Conservation (phyloP, 371 early-diverging fungal species). For the Rhizopus arrhizus region DNA sequence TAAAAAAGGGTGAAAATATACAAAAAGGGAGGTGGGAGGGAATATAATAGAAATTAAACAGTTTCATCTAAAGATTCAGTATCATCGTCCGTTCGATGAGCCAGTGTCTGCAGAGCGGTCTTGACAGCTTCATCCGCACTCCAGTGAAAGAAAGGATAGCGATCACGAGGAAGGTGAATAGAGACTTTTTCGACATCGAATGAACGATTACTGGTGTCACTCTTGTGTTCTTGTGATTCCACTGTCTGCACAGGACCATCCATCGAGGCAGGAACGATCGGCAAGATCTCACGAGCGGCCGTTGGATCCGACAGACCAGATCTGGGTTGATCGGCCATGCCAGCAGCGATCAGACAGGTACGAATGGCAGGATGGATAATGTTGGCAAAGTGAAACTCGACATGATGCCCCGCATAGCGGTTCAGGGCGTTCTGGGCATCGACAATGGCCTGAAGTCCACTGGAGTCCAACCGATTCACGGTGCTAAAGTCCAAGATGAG, state of each 20-base stretch:
- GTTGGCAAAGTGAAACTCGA: constrained; percentile 58
- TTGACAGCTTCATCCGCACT: constrained; percentile 50
- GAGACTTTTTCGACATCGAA: neutral
- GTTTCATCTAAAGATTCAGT: neutral
- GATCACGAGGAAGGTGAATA: constrained; percentile 36
- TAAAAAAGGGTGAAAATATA: neutral
- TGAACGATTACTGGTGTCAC: neutral
- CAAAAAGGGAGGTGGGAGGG: neutral
- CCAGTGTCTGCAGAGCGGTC: constrained; percentile 26
- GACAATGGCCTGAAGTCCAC: constrained; percentile 65
- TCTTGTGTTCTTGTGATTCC: neutral
- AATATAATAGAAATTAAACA: no score
- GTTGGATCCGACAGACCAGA: constrained; percentile 3
- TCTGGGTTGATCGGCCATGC: constrained; percentile 44
- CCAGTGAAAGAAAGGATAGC: constrained; percentile 56
- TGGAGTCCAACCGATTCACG: constrained; percentile 66
- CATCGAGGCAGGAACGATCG: constrained; percentile 44
- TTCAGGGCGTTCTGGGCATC: constrained; percentile 57
- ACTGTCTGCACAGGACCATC: constrained; percentile 29
- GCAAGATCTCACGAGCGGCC: constrained; percentile 24
- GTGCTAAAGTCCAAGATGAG: constrained; percentile 67
- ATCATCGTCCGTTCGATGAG: neutral
- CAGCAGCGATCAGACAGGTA: constrained; percentile 42
- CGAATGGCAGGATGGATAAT: constrained; percentile 44
- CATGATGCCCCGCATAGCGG: constrained; percentile 57